These are phyloP conservation scores for Penicillium atrosanguineum DNA, from an alignment of 495 filamentous ascomycete genomes.

Conservation along the genomic window DNA sequence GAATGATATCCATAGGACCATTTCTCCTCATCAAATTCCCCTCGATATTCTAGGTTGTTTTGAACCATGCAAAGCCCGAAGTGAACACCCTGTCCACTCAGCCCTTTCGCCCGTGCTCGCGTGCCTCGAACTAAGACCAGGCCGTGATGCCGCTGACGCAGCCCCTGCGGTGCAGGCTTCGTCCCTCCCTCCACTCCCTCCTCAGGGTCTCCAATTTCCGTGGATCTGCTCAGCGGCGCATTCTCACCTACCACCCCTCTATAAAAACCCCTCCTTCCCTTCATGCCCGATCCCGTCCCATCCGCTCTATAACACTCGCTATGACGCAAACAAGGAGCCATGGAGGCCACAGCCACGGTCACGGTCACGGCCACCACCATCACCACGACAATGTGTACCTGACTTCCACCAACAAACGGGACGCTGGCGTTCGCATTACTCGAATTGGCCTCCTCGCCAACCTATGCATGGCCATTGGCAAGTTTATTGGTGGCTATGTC, in stretches of 20 bases:
- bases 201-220: slow-evolving; percentile 11
- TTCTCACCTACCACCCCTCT: slow-evolving; percentile 25
- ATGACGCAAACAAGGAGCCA: slow-evolving; percentile 42
- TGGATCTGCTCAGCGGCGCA: slow-evolving; percentile 26
- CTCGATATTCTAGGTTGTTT: neutral
- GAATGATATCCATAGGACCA: slow-evolving; percentile 2
- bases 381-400: slow-evolving; percentile 88
- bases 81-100: slow-evolving; percentile 25
- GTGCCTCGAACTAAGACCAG: slow-evolving; percentile 21
- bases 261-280: slow-evolving; percentile 14
- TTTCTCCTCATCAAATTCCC: neutral
- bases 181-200: slow-evolving; percentile 32
- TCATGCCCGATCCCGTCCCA: slow-evolving; percentile 24
- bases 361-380: slow-evolving; percentile 60
- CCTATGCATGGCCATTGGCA: slow-evolving; percentile 87
- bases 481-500: slow-evolving; percentile 85
- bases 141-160: slow-evolving; percentile 46
- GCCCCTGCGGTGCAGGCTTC: slow-evolving; percentile 47
- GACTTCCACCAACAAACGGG: slow-evolving; percentile 81
- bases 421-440: slow-evolving; percentile 93
- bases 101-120: slow-evolving; percentile 17
- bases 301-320: slow-evolving; percentile 17
- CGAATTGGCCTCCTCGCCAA: slow-evolving; percentile 90
- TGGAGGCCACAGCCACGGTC: slow-evolving; percentile 32
- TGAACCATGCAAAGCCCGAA: slow-evolving; percentile 5